Percentiles rank a stretch among this genome's conserved stretches.
These are phyloP conservation scores for Cornus kousa DNA, from an alignment of 148 eudicot species.

Conservation along the genomic window DNA sequence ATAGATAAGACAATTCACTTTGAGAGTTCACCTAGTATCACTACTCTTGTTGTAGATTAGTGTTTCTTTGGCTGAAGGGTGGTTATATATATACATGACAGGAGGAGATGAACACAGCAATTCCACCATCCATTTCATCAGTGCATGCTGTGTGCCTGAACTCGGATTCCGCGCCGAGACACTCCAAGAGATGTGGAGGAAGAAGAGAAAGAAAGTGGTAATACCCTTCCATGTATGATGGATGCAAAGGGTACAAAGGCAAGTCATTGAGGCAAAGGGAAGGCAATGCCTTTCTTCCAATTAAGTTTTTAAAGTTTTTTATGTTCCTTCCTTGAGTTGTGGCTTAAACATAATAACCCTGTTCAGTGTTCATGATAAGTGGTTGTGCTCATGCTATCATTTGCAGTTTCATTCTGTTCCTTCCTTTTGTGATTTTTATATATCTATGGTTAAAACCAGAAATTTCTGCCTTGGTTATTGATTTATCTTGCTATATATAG, in stretches of 20 bases:
- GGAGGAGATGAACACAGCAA: background rate
- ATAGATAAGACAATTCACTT: no score
- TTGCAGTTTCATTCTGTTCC: background rate
- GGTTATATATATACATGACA: slow-evolving; percentile 4
- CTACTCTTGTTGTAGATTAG: no score
- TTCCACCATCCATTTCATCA: background rate
- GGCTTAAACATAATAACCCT: background rate
- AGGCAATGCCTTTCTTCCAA: slow-evolving; percentile 96
- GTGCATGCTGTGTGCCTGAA: background rate
- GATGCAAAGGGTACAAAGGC: slow-evolving; percentile 27
- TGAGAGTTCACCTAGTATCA: no score
- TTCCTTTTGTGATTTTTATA: background rate
- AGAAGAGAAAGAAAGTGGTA: slow-evolving; percentile 14
- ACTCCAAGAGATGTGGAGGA: slow-evolving; percentile 23
- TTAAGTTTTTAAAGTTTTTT: slow-evolving; percentile 20
- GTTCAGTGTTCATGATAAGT: slow-evolving; percentile 1
- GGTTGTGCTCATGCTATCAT: background rate
- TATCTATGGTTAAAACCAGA: no score
- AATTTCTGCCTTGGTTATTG: no score
- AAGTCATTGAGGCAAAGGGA: slow-evolving; percentile 89
- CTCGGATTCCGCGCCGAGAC: background rate
- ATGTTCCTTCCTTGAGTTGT: slow-evolving; percentile 13
- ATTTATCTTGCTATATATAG: no score
- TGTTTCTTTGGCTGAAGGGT: no score
- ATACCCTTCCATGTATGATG: background rate